Percentiles rank a stretch among this genome's conserved stretches.
These are phyloP conservation scores for Pseudogymnoascus sp. DNA, from an alignment of 2,329 filamentous ascomycete genomes.

Conservation along the genomic window DNA sequence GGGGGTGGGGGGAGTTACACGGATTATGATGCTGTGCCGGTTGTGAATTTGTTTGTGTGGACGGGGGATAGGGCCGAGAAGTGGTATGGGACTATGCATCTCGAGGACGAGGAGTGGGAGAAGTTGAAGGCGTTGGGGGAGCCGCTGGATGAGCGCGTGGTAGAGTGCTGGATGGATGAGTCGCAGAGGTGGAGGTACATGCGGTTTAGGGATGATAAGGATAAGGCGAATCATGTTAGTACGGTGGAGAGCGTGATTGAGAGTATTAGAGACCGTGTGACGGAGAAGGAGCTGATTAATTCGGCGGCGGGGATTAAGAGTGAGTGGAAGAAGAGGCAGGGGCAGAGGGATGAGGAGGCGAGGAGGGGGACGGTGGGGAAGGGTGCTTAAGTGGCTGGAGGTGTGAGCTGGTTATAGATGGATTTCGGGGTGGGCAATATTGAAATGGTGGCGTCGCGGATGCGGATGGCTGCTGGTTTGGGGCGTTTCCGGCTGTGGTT, in stretches of 20 bases:
- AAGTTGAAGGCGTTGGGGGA: constrained; percentile 64
- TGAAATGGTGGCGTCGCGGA: not conserved
- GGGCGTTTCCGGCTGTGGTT: not conserved
- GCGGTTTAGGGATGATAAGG: constrained; percentile 87
- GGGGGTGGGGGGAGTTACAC: constrained; percentile 57
- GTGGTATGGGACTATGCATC: constrained; percentile 57
- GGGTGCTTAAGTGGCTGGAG: constrained; percentile 5
- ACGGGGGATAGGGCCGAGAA: constrained; percentile 48
- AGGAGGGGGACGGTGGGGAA: constrained; percentile 16
- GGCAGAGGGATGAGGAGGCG: constrained; percentile 14
- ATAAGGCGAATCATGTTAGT: constrained; percentile 78
- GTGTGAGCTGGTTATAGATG: not conserved
- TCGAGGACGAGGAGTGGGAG: constrained; percentile 78
- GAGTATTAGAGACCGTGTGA: constrained; percentile 81
- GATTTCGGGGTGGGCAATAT: not conserved
- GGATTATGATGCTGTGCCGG: constrained; percentile 75
- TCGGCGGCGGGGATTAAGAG: constrained; percentile 65
- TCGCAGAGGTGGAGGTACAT: constrained; percentile 75
- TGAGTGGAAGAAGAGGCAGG: constrained; percentile 58
- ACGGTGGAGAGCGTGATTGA: constrained; percentile 82
- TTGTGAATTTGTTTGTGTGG: constrained; percentile 65
- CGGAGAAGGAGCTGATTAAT: constrained; percentile 69
- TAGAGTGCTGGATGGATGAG: constrained; percentile 81
- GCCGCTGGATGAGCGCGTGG: constrained; percentile 76
- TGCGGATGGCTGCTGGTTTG: not conserved